phyloP scores from a whole-genome alignment of 1,284 basidiomycete species.

The Austropuccinia psidii region DNA sequence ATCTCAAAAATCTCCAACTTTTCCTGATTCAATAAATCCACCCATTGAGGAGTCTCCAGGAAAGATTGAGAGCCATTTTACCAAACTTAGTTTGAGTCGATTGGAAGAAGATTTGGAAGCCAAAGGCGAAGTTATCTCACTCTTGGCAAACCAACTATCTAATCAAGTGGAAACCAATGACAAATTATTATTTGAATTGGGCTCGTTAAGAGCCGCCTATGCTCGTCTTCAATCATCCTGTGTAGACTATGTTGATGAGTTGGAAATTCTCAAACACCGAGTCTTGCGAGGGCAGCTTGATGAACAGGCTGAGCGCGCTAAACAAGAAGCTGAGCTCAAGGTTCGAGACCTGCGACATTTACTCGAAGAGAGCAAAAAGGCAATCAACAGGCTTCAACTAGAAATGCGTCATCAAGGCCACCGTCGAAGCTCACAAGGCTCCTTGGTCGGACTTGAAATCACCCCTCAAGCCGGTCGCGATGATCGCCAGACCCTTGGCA shows the following conservation, averaged over 20 bases:
- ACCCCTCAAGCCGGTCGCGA: background rate
- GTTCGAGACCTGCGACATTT: slow-evolving; percentile 9
- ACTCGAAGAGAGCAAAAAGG: slow-evolving; percentile 23
- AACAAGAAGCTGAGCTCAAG: slow-evolving; percentile 4
- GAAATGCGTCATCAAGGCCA: background rate
- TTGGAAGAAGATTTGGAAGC: slow-evolving; percentile 30
- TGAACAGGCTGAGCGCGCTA: background rate
- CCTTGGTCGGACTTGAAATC: background rate
- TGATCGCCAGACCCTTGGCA: background rate
- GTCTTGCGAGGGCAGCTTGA: background rate
- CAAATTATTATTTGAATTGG: slow-evolving; percentile 31
- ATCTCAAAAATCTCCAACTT: background rate
- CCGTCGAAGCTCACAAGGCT: slow-evolving; percentile 20
- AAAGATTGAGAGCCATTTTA: slow-evolving; percentile 17
- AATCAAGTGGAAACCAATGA: slow-evolving; percentile 29
- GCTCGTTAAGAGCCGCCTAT: slow-evolving; percentile 21
- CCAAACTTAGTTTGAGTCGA: slow-evolving; percentile 2
- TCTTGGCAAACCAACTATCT: slow-evolving; percentile 14
- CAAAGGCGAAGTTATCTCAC: slow-evolving; percentile 30
- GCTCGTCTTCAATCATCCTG: slow-evolving; percentile 11
- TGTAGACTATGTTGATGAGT: slow-evolving; percentile 21
- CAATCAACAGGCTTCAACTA: slow-evolving; percentile 3
- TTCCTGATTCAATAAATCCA: background rate
- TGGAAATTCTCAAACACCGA: background rate
- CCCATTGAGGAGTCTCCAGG: slow-evolving; percentile 4